Conservation (phyloP, 2,329 filamentous ascomycete genomes). For the Pseudocercospora pini-densiflorae region DNA sequence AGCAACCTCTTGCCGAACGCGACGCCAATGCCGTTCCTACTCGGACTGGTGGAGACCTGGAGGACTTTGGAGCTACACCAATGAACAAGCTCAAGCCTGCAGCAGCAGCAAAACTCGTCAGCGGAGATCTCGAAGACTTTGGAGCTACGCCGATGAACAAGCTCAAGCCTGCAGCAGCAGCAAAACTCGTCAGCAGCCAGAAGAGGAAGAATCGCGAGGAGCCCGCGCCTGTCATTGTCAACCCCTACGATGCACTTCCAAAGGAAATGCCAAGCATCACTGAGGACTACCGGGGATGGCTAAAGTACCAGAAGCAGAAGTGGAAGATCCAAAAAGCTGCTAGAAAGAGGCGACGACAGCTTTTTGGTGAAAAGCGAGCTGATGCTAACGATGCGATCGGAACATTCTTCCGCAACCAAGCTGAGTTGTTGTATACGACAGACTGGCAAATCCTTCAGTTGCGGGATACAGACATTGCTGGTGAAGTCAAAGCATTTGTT, state of each 20-base stretch:
- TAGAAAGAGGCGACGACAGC: slow-evolving; percentile 78
- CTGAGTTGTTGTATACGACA: slow-evolving; percentile 84
- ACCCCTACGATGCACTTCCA: slow-evolving; percentile 83
- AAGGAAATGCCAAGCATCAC: slow-evolving; percentile 82
- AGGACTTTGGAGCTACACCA: slow-evolving; percentile 50
- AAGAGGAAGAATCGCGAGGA: slow-evolving; percentile 55
- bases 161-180: slow-evolving; percentile 52
- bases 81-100: slow-evolving; percentile 53
- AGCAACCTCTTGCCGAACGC: slow-evolving; percentile 74
- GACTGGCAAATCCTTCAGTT: slow-evolving; percentile 96
- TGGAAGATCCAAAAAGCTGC: slow-evolving; percentile 98
- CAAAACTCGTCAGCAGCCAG: slow-evolving; percentile 42
- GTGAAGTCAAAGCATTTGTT: slow-evolving; percentile 85
- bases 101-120: no score
- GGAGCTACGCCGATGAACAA: slow-evolving; percentile 41
- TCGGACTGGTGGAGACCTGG: slow-evolving; percentile 52
- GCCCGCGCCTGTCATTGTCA: slow-evolving; percentile 59
- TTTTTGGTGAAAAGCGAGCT: slow-evolving; percentile 84
- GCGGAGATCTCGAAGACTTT: slow-evolving; percentile 56
- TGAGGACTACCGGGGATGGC: slow-evolving; percentile 84
- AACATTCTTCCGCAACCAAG: slow-evolving; percentile 85
- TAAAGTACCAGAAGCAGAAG: slow-evolving; percentile 96
- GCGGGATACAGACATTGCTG: slow-evolving; percentile 78
- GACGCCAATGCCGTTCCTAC: slow-evolving; percentile 65
- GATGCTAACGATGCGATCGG: slow-evolving; percentile 66